These are phyloP conservation scores for Tylopilus sp. DNA, from an alignment of 768 basidiomycete species.

Conservation along the genomic window DNA sequence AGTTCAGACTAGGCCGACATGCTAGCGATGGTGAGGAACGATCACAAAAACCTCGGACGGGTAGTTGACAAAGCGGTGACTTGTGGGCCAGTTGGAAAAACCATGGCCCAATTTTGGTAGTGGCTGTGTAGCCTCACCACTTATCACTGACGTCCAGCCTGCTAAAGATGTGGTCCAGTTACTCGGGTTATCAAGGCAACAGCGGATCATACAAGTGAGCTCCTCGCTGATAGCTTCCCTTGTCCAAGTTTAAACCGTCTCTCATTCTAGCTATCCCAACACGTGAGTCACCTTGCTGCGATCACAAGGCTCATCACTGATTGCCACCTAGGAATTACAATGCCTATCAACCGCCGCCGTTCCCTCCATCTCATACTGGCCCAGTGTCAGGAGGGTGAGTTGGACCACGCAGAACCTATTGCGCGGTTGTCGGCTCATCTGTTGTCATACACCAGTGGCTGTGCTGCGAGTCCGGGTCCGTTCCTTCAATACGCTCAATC, in stretches of 20 bases:
- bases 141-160: no score
- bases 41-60: neutral
- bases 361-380: neutral
- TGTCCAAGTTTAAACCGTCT: neutral
- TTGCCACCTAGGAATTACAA: neutral
- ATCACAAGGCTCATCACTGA: neutral
- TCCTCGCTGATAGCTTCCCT: neutral
- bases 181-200: conserved; percentile 7
- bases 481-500: conserved; percentile 1
- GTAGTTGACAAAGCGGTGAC: no score
- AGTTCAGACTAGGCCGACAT: neutral
- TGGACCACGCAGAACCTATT: neutral
- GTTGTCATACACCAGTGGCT: conserved; percentile 32
- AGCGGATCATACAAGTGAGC: conserved; percentile 14
- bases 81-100: no score
- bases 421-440: neutral
- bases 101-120: neutral
- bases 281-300: conserved; percentile 8
- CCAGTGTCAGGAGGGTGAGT: conserved; percentile 14
- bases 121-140: neutral
- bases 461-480: conserved; percentile 5
- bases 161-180: conserved; percentile 2
- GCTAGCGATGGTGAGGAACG: neutral
- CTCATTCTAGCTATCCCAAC: conserved; percentile 5
- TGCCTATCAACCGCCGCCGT: neutral